phyloP scores from a whole-genome alignment of 1,284 basidiomycete genomes.

The Pseudomicrostroma phylloplanum region DNA sequence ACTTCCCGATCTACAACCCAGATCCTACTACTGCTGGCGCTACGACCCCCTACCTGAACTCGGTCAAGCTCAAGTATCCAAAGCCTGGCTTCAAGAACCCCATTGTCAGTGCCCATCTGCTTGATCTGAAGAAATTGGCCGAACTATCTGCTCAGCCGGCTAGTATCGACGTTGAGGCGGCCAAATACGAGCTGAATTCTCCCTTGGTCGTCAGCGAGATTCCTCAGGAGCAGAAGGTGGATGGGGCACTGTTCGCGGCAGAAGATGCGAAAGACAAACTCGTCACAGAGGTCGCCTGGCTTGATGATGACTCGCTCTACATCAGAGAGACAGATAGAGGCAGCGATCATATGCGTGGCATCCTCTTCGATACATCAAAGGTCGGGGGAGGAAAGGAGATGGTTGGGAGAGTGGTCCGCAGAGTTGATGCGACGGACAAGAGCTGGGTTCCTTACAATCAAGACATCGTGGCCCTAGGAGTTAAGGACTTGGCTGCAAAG shows the following conservation, averaged over 20 bases:
- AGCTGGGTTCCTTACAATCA: slow-evolving; percentile 67
- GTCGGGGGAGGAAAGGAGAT: slow-evolving; percentile 27
- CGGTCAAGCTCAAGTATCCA: slow-evolving; percentile 51
- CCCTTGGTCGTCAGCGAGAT: slow-evolving; percentile 22
- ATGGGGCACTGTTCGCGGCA: slow-evolving; percentile 57
- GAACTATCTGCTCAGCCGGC: background rate
- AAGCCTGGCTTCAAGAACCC: slow-evolving; percentile 85
- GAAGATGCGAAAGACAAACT: slow-evolving; percentile 58
- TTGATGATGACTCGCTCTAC: slow-evolving; percentile 67
- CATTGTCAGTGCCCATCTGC: slow-evolving; percentile 69
- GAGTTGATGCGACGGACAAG: slow-evolving; percentile 63
- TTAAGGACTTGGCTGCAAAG: slow-evolving; percentile 4
- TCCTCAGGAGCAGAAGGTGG: slow-evolving; percentile 51
- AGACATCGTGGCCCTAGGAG: slow-evolving; percentile 10
- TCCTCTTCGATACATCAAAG: slow-evolving; percentile 24
- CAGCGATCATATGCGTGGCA: slow-evolving; percentile 33
- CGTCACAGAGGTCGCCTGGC: slow-evolving; percentile 77
- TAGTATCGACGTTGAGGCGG: slow-evolving; percentile 9
- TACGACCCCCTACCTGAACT: slow-evolving; percentile 31
- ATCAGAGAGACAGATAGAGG: slow-evolving; percentile 71
- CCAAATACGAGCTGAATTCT: slow-evolving; percentile 17
- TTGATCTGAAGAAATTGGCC: slow-evolving; percentile 21
- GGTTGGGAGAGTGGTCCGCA: slow-evolving; percentile 53
- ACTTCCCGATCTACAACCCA: slow-evolving; percentile 69
- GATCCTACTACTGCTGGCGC: background rate